A percentile compares a stretch with the other conserved stretches of the same genome.
Evolutionary conservation across 306 rosid species (phyloP).

Genomic region (Pueraria montana): DNA sequence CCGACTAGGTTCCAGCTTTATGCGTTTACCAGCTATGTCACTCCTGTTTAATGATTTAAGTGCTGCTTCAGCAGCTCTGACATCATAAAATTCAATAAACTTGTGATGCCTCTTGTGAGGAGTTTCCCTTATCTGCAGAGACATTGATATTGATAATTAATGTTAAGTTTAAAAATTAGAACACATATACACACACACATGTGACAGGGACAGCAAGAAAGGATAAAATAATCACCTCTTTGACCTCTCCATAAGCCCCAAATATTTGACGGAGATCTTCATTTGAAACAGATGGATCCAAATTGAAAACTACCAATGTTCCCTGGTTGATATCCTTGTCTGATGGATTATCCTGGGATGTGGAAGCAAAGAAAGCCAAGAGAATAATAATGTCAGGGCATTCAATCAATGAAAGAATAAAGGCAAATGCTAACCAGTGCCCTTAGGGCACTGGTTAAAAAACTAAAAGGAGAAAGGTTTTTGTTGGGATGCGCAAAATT

Average conservation of each 20-base stretch:
- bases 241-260: slow-evolving; percentile 98
- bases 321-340: slow-evolving; percentile 99
- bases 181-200: not conserved
- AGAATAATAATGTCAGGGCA: slow-evolving; percentile 20
- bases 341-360: slow-evolving; percentile 89
- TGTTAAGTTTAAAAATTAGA: not conserved
- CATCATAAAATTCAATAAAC: slow-evolving; percentile 95
- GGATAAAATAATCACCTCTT: slow-evolving; percentile 74
- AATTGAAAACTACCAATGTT: slow-evolving; percentile 93
- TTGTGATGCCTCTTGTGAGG: slow-evolving; percentile 99
- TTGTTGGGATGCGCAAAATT: too few relatives aligned
- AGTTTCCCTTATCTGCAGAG: slow-evolving; percentile 94
- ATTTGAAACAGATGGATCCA: slow-evolving; percentile 96
- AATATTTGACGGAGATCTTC: slow-evolving; percentile 97
- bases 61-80: slow-evolving; percentile 97
- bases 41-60: slow-evolving; percentile 92
- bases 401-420: slow-evolving; percentile 29
- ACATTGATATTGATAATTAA: slow-evolving; percentile 35
- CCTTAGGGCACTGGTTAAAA: too few relatives aligned
- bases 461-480: too few relatives aligned
- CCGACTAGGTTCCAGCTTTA: slow-evolving; percentile 99
- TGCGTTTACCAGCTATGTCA: slow-evolving; percentile 98
- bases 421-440: too few relatives aligned
- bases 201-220: not conserved
- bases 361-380: slow-evolving; percentile 29